Conservation (phyloP, 306 rosid genomes). For the Fragaria ananassa region DNA sequence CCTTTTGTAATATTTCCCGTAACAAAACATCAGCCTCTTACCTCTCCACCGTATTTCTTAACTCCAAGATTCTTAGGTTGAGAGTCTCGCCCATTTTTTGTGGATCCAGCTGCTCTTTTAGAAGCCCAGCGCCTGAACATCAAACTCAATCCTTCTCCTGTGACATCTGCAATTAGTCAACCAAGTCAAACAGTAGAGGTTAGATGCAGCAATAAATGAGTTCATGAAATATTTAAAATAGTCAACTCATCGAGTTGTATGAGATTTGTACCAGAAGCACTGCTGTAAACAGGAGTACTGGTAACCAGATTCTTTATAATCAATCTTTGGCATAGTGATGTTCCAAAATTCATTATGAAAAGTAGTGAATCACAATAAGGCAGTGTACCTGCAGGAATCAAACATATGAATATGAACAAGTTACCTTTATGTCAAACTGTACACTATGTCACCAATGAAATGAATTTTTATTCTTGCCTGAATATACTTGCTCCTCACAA, state of each 20-base stretch:
- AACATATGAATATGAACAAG: neutral
- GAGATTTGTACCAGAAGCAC: constrained; percentile 48
- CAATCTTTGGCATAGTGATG: constrained; percentile 60
- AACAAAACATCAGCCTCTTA: constrained; percentile 34
- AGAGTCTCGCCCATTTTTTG: constrained; percentile 92
- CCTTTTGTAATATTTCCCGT: neutral
- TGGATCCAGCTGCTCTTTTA: constrained; percentile 78
- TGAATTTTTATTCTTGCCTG: neutral
- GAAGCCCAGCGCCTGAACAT: constrained; percentile 87
- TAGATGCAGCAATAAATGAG: constrained; percentile 10
- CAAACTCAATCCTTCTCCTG: constrained; percentile 69
- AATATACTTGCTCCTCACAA: neutral
- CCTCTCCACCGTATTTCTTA: constrained; percentile 94
- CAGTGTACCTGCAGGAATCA: neutral
- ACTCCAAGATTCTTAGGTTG: constrained; percentile 91
- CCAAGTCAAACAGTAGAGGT: constrained; percentile 17
- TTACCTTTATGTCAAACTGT: neutral
- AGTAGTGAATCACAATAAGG: neutral
- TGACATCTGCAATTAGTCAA: constrained; percentile 43
- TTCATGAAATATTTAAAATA: constrained; percentile 1
- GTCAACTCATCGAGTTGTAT: constrained; percentile 11
- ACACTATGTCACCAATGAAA: neutral
- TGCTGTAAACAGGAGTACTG: constrained; percentile 54
- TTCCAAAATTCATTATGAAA: constrained; percentile 49
- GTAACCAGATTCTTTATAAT: constrained; percentile 58